Evolutionary conservation across 2,329 filamentous ascomycete species (phyloP).

Genomic region (Aspergillus brasiliensis): DNA sequence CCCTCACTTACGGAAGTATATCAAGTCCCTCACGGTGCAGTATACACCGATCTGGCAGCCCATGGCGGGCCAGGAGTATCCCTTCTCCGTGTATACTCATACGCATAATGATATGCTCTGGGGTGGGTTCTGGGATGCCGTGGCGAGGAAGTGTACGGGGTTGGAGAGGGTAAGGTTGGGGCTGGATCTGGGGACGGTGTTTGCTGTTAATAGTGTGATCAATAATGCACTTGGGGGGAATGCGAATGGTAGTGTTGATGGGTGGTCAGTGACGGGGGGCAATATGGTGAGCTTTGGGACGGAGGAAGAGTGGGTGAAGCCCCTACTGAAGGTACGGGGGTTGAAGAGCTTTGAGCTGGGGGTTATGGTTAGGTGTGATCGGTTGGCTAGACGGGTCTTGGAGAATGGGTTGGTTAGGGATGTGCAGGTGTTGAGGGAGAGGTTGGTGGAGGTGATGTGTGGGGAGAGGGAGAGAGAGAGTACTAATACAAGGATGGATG

Average conservation of each 20-base stretch:
- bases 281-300: constrained; percentile 29
- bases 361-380: constrained; percentile 37
- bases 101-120: constrained; percentile 35
- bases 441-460: constrained; percentile 29
- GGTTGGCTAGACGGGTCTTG: constrained; percentile 27
- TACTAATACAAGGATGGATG: no score
- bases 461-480: constrained; percentile 7
- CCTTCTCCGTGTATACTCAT: constrained; percentile 37
- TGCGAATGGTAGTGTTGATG: not conserved
- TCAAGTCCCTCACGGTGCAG: constrained; percentile 33
- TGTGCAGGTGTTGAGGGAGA: constrained; percentile 29
- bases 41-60: constrained; percentile 41
- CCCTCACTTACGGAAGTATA: constrained; percentile 17
- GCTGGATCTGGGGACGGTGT: not conserved
- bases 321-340: constrained; percentile 32
- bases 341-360: constrained; percentile 35
- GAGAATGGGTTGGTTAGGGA: constrained; percentile 32
- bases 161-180: not conserved
- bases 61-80: constrained; percentile 32
- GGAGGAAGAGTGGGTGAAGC: constrained; percentile 32
- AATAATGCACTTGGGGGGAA: not conserved
- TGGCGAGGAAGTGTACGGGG: not conserved
- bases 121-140: not conserved
- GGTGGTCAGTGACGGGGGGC: constrained; percentile 21
- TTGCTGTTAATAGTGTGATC: not conserved